phyloP scores from a whole-genome alignment of 2,329 filamentous ascomycete genomes.

The Colletotrichum sp. region DNA sequence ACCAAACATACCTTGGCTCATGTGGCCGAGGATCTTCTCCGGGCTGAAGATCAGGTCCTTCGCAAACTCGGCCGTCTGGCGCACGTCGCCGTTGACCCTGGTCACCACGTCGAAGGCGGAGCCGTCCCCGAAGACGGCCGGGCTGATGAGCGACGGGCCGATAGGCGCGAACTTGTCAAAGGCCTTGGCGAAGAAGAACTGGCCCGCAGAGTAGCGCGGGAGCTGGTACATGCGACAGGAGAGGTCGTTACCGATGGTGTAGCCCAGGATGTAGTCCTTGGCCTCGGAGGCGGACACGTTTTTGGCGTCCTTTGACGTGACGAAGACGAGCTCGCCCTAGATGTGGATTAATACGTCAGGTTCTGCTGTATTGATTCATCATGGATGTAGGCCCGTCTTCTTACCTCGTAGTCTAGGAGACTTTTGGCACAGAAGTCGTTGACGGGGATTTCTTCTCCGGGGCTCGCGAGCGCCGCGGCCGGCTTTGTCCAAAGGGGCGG shows the following conservation, averaged over 20 bases:
- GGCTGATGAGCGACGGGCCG: not conserved
- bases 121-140: not conserved
- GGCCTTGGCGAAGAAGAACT: not conserved
- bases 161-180: not conserved
- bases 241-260: constrained; percentile 60
- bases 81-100: not conserved
- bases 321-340: not conserved
- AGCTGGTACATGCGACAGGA: constrained; percentile 55
- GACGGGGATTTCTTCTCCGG: not conserved
- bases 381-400: too few species aligned
- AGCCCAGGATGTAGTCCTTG: constrained; percentile 58
- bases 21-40: not conserved
- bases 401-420: not conserved
- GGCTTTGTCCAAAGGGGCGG: not conserved
- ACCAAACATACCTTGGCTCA: not conserved
- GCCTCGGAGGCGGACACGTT: constrained; percentile 52
- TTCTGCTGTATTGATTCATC: too few species aligned
- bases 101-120: not conserved
- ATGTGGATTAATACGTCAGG: too few species aligned
- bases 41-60: not conserved
- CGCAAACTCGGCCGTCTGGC: not conserved
- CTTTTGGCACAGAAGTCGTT: not conserved
- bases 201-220: constrained; percentile 36
- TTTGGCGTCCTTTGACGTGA: constrained; percentile 45
- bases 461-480: not conserved